phyloP scores from a whole-genome alignment of 2,329 filamentous ascomycete species.

The Botrytis aclada region DNA sequence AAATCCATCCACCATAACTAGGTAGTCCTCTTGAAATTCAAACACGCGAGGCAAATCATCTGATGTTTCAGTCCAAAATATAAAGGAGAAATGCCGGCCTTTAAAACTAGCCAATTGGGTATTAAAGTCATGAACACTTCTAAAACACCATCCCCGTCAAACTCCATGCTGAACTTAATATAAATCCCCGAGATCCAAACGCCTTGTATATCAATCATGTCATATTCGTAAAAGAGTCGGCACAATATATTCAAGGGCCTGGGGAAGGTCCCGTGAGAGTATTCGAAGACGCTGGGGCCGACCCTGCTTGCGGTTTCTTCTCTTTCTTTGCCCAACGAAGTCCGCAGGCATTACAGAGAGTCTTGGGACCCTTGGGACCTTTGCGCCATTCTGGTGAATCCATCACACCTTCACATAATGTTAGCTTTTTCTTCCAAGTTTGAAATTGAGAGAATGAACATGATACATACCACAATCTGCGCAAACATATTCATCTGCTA shows the following conservation, averaged over 20 bases:
- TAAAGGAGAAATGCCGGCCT: slow-evolving; percentile 1
- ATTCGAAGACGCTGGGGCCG: neutral
- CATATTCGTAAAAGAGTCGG: slow-evolving; percentile 13
- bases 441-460: too few relatives aligned
- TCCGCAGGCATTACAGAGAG: slow-evolving; percentile 92
- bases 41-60: neutral
- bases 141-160: slow-evolving; percentile 8
- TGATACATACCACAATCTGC: slow-evolving; percentile 74
- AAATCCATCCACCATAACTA: neutral
- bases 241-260: neutral
- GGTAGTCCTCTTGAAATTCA: neutral
- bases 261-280: neutral
- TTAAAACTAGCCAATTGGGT: neutral
- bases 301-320: slow-evolving; percentile 55
- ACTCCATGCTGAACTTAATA: slow-evolving; percentile 10
- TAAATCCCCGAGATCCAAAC: neutral
- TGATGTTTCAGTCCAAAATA: neutral
- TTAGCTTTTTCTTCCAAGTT: too few relatives aligned
- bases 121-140: neutral
- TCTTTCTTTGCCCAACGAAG: slow-evolving; percentile 75
- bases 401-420: slow-evolving; percentile 57
- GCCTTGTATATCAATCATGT: slow-evolving; percentile 6
- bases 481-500: slow-evolving; percentile 86
- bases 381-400: slow-evolving; percentile 97
- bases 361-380: slow-evolving; percentile 88